A percentile compares a stretch with the other conserved stretches of the same genome.
These are phyloP conservation scores for Dunaliella primolecta DNA, from an alignment of 139 green algal species.

Conservation along the genomic window DNA sequence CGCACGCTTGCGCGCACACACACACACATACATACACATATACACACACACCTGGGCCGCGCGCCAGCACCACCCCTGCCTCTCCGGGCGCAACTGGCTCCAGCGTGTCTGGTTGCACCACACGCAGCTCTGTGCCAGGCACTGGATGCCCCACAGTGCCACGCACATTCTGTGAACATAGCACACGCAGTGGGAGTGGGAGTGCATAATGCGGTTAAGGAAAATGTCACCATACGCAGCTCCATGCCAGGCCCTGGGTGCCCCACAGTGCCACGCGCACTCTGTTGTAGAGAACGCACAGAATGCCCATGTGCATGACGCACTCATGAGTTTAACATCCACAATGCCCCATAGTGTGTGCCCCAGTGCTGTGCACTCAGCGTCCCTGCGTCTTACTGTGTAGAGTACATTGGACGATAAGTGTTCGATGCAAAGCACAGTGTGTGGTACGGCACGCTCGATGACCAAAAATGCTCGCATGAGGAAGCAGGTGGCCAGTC, in stretches of 20 bases:
- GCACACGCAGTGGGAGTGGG: neutral
- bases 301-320: neutral
- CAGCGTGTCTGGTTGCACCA: conserved; percentile 80
- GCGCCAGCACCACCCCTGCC: conserved; percentile 67
- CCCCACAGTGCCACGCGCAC: conserved; percentile 82
- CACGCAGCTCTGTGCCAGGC: conserved; percentile 70
- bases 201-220: neutral
- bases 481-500: too few species aligned
- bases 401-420: too few species aligned
- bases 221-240: conserved; percentile 76
- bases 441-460: too few species aligned
- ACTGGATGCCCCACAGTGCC: conserved; percentile 77
- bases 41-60: neutral
- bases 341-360: too few species aligned
- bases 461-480: too few species aligned
- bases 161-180: conserved; percentile 60
- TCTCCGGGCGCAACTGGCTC: conserved; percentile 34
- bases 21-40: conserved; percentile 20
- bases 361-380: too few species aligned
- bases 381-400: too few species aligned
- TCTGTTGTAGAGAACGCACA: conserved; percentile 38
- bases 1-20: neutral
- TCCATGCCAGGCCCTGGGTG: conserved; percentile 69
- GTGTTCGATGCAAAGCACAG: too few species aligned
- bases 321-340: too few species aligned